Evolutionary conservation across 83 land plant species (phyloP).

Genomic region (Thuja plicata): DNA sequence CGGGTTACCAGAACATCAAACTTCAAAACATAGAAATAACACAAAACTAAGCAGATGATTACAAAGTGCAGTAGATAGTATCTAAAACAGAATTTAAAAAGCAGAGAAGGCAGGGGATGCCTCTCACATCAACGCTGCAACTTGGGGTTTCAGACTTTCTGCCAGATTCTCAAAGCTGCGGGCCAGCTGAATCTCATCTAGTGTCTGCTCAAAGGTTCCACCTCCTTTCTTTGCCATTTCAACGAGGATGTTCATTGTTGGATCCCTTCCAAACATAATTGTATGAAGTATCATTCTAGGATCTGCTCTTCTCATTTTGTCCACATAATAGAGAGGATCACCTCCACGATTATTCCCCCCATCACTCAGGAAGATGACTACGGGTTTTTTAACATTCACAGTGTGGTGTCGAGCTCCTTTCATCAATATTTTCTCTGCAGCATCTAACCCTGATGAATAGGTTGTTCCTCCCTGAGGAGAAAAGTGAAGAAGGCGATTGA

Average conservation of each 20-base stretch:
- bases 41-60: no score
- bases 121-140: background rate
- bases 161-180: background rate
- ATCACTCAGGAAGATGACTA: slow-evolving; percentile 32
- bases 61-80: no score
- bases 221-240: background rate
- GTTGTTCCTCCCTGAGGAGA: background rate
- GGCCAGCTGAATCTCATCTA: background rate
- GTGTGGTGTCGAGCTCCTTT: background rate
- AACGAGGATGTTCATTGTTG: background rate
- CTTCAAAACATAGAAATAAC: no score
- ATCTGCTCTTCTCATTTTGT: slow-evolving; percentile 6
- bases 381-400: slow-evolving; percentile 18
- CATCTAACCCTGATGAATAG: slow-evolving; percentile 21
- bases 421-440: background rate
- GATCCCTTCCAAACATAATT: slow-evolving; percentile 27
- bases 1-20: no score
- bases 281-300: slow-evolving; percentile 26
- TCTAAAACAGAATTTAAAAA: no score
- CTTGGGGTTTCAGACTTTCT: background rate
- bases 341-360: slow-evolving; percentile 22
- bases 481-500: slow-evolving; percentile 18
- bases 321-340: slow-evolving; percentile 14
- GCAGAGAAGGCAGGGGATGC: no score
- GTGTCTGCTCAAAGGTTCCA: background rate